A percentile compares a stretch with the other conserved stretches of the same genome.
These are phyloP conservation scores for Pichia kluyveri DNA, from an alignment of 805 yeast species.

Conservation along the genomic window DNA sequence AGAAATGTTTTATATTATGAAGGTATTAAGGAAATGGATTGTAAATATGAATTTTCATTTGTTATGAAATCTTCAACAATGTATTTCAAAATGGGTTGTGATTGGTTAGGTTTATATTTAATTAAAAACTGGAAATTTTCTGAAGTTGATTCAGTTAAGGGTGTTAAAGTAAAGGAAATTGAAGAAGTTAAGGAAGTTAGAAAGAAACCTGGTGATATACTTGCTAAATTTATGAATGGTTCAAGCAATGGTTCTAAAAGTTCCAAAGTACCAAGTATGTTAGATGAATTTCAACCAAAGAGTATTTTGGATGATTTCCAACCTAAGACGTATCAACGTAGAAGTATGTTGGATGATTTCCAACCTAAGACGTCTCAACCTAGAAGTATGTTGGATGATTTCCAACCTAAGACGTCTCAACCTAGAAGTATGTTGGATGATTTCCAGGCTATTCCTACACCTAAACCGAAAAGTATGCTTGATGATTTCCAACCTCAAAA, in stretches of 20 bases:
- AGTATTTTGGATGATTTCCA: too few relatives aligned
- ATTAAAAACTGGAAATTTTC: constrained; percentile 60
- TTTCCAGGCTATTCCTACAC: too few relatives aligned
- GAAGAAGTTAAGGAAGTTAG: not conserved
- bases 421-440: too few relatives aligned
- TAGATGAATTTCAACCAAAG: not conserved
- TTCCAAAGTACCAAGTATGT: not conserved
- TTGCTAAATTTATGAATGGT: constrained; percentile 9
- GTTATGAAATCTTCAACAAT: constrained; percentile 55
- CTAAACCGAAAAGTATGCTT: too few relatives aligned
- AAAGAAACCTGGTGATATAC: constrained; percentile 11
- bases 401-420: too few relatives aligned
- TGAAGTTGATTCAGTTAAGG: not conserved
- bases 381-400: too few relatives aligned
- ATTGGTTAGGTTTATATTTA: constrained; percentile 56
- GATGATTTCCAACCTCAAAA: too few relatives aligned
- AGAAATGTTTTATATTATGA: constrained; percentile 39
- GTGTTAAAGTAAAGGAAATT: not conserved
- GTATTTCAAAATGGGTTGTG: constrained; percentile 88
- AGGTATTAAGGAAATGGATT: constrained; percentile 38
- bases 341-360: too few relatives aligned
- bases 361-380: too few relatives aligned
- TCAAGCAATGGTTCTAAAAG: too few relatives aligned
- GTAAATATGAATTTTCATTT: constrained; percentile 47
- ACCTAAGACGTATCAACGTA: too few relatives aligned